Evolutionary conservation across 75 land plant species (phyloP), one percentile per base, ranked within the genome.

Genomic region (Adiantum capillusveneris): DNA sequence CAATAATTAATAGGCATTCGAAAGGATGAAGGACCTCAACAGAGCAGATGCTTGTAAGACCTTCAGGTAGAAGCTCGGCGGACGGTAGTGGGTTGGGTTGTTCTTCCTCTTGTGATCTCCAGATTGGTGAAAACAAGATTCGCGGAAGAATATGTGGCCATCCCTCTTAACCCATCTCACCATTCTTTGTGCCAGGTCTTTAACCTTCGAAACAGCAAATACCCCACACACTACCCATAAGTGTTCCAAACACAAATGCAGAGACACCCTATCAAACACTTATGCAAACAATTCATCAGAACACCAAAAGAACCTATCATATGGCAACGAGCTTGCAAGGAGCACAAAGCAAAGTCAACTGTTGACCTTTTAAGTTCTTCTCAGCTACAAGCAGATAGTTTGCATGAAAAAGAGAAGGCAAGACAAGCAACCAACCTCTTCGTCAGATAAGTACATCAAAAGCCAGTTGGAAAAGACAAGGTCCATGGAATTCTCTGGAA

Each of bases 91-190:
- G 24, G 99, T 90, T 27, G 99, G 99, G 49, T 95, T 90, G 52
- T 45, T 68, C 58, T 79, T 84, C 18, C 97, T 64, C 77, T 95
- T 87, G 44, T 65, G 77, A 66, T 90, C 99, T 53, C 97, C 99
- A 67, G 99, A 95, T 55, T 90, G 99, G 60, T 90, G 92, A 57
- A 90, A 95, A 64, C 99, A 95, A 29, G 99, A 95, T 64, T 95
- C 99, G 34, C 99, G 78, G 63, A 95, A 90, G 71, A 95, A 95
- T 27, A 95, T 72, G 57, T 53, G 69, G 0, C 99, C 99, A 16
- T 92, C 97, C 30, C 68, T 71, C 65, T 85, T 95, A 25, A 90
- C 61, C 99, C 99, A 90, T 37, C 77, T 84, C 24, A 87, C 30
- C 84, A 91, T 84, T 42, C 69, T 75, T 56, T 44, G 58, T 20